Conservation (phyloP, 345 rosid species). For the Firmiana major region DNA sequence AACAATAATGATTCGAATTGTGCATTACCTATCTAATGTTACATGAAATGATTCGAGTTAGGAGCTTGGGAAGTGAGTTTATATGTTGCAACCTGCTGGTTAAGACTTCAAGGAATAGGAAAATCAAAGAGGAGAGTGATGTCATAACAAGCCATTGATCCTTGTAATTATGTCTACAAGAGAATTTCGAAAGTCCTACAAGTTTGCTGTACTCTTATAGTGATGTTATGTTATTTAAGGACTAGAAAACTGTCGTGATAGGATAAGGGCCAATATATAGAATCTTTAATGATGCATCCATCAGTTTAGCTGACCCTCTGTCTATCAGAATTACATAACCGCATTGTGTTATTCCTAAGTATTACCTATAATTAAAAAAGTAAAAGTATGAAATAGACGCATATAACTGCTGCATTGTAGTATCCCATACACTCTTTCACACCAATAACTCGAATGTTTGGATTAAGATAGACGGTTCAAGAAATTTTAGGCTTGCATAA, state of each 20-base stretch:
- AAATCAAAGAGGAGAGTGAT: not conserved
- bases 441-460: too few species aligned
- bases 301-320: not conserved
- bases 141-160: not conserved
- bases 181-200: too few species aligned
- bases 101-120: not conserved
- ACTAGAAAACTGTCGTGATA: too few species aligned
- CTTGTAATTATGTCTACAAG: too few species aligned
- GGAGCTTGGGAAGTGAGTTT: not conserved
- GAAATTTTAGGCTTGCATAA: not conserved
- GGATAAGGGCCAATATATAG: not conserved
- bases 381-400: not conserved
- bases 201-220: too few species aligned
- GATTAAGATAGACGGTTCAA: not conserved
- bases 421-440: not conserved
- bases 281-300: not conserved
- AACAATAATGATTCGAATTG: not conserved
- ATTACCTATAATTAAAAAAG: not conserved
- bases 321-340: not conserved
- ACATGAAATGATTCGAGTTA: not conserved
- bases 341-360: not conserved
- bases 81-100: not conserved
- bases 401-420: not conserved
- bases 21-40: not conserved
- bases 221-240: too few species aligned